A percentile compares a stretch with the other conserved stretches of the same genome.
These are phyloP conservation scores for Cadophora gregata DNA, from an alignment of 2,329 filamentous ascomycete species.

Conservation along the genomic window DNA sequence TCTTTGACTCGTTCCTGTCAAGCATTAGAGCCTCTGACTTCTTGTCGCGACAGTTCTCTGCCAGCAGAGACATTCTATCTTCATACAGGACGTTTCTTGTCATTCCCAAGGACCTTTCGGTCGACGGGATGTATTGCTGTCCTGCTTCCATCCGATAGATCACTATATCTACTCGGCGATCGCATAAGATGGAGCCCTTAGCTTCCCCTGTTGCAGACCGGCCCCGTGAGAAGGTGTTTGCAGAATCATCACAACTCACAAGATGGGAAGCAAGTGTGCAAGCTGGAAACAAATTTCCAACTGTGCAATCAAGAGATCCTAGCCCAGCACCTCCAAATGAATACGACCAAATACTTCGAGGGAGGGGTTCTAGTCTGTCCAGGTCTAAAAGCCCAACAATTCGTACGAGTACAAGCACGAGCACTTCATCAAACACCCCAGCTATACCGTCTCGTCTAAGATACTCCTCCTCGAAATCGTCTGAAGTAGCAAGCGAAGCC, in stretches of 20 bases:
- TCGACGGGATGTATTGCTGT: slow-evolving; percentile 9
- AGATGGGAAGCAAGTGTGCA: slow-evolving; percentile 20
- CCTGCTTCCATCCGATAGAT: neutral
- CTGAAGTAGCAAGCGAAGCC: slow-evolving; percentile 25
- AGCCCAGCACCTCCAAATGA: neutral
- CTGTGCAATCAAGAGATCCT: slow-evolving; percentile 22
- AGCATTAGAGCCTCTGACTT: neutral
- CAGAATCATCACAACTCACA: slow-evolving; percentile 26
- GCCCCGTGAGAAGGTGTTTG: slow-evolving; percentile 12
- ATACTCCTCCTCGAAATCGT: slow-evolving; percentile 33
- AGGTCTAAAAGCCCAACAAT: slow-evolving; percentile 20
- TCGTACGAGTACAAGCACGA: slow-evolving; percentile 26
- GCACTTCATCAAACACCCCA: slow-evolving; percentile 39
- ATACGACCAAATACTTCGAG: neutral
- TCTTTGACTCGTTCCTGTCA: neutral
- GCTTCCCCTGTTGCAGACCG: slow-evolving; percentile 11
- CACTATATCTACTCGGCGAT: neutral
- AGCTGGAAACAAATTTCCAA: slow-evolving; percentile 23
- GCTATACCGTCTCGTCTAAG: slow-evolving; percentile 44
- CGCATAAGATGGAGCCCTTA: slow-evolving; percentile 23
- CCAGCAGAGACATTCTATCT: neutral
- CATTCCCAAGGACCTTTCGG: neutral
- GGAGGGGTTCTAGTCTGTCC: slow-evolving; percentile 21
- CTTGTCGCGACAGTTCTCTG: neutral
- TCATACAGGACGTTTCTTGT: neutral